These are phyloP conservation scores for Eucalyptus paniculata DNA, from an alignment of 345 rosid genomes.

Conservation along the genomic window DNA sequence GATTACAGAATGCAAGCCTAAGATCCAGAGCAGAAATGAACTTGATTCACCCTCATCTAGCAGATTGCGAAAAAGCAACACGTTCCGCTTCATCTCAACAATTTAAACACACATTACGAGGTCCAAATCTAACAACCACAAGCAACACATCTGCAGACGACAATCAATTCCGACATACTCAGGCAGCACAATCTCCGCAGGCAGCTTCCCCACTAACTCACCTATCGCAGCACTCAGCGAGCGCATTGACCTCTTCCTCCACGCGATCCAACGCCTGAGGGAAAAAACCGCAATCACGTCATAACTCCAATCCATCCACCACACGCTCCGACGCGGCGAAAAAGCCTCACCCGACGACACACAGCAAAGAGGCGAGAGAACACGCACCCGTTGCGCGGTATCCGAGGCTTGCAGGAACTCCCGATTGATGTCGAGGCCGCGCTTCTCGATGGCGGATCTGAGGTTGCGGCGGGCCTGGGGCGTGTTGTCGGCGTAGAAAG, in stretches of 20 bases:
- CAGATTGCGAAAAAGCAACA: background rate
- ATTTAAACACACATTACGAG: background rate
- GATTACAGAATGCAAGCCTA: background rate
- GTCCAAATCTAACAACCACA: background rate
- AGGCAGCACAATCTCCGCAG: background rate
- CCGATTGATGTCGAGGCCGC: slow-evolving; percentile 70
- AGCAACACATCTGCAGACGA: background rate
- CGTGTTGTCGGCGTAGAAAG: slow-evolving; percentile 75
- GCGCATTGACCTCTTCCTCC: slow-evolving; percentile 82
- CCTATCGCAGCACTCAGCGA: slow-evolving; percentile 95
- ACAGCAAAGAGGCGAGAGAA: background rate
- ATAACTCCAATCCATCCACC: background rate
- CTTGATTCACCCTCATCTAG: background rate
- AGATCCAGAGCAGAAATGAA: background rate
- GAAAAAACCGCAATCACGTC: background rate
- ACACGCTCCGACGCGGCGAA: background rate
- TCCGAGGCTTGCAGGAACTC: slow-evolving; percentile 74
- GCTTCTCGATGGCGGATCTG: slow-evolving; percentile 96
- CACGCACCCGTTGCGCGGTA: slow-evolving; percentile 46
- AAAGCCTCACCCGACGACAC: background rate
- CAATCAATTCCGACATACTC: background rate
- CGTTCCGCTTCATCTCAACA: background rate
- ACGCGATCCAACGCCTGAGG: slow-evolving; percentile 77
- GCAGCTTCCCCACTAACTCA: background rate
- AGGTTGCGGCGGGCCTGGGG: slow-evolving; percentile 89